Evolutionary conservation across 495 filamentous ascomycete species (phyloP).

Genomic region (Collariella sp.): DNA sequence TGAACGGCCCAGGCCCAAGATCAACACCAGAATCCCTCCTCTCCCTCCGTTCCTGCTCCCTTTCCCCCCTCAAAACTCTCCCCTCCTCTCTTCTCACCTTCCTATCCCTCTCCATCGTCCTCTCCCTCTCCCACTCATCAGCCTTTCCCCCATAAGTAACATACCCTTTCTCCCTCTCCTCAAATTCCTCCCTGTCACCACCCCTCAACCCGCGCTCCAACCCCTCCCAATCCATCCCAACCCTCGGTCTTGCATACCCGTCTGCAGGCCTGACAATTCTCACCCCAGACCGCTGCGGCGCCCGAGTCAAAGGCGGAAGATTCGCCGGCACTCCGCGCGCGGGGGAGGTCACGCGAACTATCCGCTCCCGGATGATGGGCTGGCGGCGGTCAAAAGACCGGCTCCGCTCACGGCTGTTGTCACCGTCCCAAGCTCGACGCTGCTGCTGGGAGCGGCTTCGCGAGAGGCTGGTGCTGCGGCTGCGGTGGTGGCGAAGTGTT

Average conservation of each 20-base stretch:
- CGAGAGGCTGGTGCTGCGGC: neutral
- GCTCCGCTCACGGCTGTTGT: neutral
- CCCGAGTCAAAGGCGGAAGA: neutral
- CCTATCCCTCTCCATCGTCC: neutral
- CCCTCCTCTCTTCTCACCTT: neutral
- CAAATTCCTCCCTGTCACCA: neutral
- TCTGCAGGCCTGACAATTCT: neutral
- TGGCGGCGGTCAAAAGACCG: too few species aligned
- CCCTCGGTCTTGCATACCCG: neutral
- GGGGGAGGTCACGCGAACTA: too few species aligned
- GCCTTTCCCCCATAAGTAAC: neutral
- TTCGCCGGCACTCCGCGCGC: neutral
- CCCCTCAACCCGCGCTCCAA: neutral
- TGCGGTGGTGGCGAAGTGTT: too few species aligned
- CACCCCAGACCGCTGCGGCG: neutral
- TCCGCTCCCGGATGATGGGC: too few species aligned
- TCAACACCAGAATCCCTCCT: constrained; percentile 6
- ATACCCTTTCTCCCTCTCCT: neutral
- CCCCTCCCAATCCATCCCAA: neutral
- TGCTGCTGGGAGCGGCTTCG: neutral
- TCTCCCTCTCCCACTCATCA: neutral
- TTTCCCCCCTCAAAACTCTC: neutral
- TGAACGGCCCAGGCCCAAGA: neutral
- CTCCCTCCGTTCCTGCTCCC: neutral
- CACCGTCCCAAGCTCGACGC: neutral